Conservation (phyloP, 768 basidiomycete species). For the Erythrobasidium yunnanense region DNA sequence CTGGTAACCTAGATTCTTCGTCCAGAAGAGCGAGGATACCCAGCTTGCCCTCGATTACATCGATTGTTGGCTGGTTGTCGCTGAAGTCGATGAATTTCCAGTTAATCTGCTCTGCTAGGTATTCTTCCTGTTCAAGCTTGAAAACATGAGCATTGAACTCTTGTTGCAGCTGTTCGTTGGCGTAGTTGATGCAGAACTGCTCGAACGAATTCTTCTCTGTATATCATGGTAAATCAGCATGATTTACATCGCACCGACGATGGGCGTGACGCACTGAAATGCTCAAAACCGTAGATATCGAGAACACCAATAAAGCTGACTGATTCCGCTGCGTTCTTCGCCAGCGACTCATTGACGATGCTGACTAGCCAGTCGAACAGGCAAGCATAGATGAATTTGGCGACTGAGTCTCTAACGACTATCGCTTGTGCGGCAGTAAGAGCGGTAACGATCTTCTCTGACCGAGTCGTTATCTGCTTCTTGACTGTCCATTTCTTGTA, state of each 20-base stretch:
- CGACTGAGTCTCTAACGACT: slow-evolving; percentile 88
- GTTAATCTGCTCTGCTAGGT: slow-evolving; percentile 93
- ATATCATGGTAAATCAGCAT: not conserved
- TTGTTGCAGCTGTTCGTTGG: slow-evolving; percentile 94
- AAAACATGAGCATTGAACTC: slow-evolving; percentile 99
- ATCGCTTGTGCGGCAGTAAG: slow-evolving; percentile 79
- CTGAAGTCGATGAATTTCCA: slow-evolving; percentile 98
- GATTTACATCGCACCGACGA: not conserved
- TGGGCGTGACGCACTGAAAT: slow-evolving; percentile 22
- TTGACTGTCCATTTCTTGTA: slow-evolving; percentile 99
- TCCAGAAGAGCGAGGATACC: slow-evolving; percentile 89
- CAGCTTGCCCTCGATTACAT: slow-evolving; percentile 93
- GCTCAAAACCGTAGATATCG: slow-evolving; percentile 65
- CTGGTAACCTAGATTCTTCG: slow-evolving; percentile 90
- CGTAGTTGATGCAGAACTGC: slow-evolving; percentile 99
- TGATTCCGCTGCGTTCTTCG: slow-evolving; percentile 71
- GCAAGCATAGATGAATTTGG: slow-evolving; percentile 97
- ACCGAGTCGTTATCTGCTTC: slow-evolving; percentile 87
- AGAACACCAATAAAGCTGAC: slow-evolving; percentile 97
- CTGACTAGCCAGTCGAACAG: slow-evolving; percentile 97
- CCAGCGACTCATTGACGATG: slow-evolving; percentile 90
- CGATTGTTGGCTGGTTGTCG: slow-evolving; percentile 97
- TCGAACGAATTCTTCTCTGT: slow-evolving; percentile 48
- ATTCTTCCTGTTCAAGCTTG: slow-evolving; percentile 99
- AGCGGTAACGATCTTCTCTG: slow-evolving; percentile 85